phyloP scores from a whole-genome alignment of 2,329 filamentous ascomycete species.

The Zasmidium angulare region DNA sequence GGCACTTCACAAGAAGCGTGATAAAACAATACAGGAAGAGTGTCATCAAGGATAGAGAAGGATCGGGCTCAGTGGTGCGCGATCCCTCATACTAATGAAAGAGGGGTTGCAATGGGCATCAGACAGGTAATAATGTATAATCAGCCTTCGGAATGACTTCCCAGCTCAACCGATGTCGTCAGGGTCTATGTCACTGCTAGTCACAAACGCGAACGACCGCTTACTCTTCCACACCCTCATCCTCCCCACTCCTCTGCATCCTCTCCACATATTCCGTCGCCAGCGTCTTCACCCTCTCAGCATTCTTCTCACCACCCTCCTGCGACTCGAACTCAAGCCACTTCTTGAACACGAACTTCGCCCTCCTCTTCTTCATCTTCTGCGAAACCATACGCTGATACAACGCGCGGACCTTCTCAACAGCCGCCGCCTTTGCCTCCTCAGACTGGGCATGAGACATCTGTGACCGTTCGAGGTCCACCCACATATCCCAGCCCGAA shows the following conservation, averaged over 20 bases:
- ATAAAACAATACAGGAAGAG: neutral
- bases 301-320: slow-evolving; percentile 66
- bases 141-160: no score
- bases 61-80: no score
- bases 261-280: slow-evolving; percentile 69
- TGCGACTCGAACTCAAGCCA: slow-evolving; percentile 86
- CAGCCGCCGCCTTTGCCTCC: slow-evolving; percentile 54
- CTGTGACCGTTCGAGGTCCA: slow-evolving; percentile 69
- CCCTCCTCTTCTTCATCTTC: slow-evolving; percentile 75
- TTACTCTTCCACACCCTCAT: slow-evolving; percentile 26
- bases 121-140: no score
- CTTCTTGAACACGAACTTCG: slow-evolving; percentile 83
- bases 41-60: no score
- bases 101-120: no score
- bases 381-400: slow-evolving; percentile 73
- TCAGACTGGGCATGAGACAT: slow-evolving; percentile 32
- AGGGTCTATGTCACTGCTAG: no score
- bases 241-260: slow-evolving; percentile 36
- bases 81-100: no score
- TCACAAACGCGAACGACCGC: no score
- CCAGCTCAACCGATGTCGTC: no score
- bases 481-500: slow-evolving; percentile 88
- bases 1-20: neutral
- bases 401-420: slow-evolving; percentile 58
- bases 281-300: slow-evolving; percentile 68